Conservation (phyloP, 1,139 yeast genomes). For the Sugiyamaella neomexicana region DNA sequence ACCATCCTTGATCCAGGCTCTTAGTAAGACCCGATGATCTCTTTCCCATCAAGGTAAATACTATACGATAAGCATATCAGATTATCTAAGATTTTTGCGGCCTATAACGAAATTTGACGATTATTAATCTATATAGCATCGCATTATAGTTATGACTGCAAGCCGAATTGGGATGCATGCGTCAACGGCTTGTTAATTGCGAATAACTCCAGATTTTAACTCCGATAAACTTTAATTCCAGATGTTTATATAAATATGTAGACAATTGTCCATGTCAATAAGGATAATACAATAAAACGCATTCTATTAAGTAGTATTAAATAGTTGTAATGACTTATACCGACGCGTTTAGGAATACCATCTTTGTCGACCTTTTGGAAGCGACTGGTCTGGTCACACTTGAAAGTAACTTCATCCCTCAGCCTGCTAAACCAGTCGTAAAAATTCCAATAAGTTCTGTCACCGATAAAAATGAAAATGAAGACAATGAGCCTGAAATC, state of each 20-base stretch:
- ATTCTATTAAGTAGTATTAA: neutral
- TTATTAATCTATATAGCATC: too few relatives aligned
- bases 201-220: too few relatives aligned
- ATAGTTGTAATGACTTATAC: constrained; percentile 17
- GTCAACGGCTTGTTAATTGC: too few relatives aligned
- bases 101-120: neutral
- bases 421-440: constrained; percentile 1
- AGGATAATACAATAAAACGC: neutral
- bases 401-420: constrained; percentile 22
- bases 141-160: too few relatives aligned
- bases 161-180: too few relatives aligned
- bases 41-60: too few relatives aligned
- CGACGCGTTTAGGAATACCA: constrained; percentile 24
- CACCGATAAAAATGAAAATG: neutral
- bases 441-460: neutral
- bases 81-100: neutral
- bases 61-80: neutral
- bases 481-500: constrained; percentile 2
- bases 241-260: neutral
- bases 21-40: too few relatives aligned
- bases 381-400: constrained; percentile 19
- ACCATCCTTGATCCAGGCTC: too few relatives aligned
- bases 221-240: neutral
- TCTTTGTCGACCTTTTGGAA: constrained; percentile 25
- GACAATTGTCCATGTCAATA: neutral